Conservation (phyloP, 2,329 filamentous ascomycete species). For the Rachicladosporium sp. region DNA sequence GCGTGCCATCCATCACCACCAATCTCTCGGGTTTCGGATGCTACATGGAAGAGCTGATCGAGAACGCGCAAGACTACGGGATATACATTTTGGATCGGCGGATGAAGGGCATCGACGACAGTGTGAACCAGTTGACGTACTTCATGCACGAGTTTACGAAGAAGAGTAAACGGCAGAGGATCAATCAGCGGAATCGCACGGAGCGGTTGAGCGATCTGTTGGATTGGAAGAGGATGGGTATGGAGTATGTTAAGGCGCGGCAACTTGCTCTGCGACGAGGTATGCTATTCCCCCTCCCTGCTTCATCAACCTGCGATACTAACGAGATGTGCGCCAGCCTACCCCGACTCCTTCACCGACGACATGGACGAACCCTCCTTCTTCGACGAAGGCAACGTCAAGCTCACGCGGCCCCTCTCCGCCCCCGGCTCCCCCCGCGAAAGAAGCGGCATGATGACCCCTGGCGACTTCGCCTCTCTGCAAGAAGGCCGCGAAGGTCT, state of each 20-base stretch:
- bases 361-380: conserved; percentile 68
- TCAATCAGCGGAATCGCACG: conserved; percentile 96
- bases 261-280: conserved; percentile 75
- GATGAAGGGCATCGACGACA: conserved; percentile 91
- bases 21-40: conserved; percentile 96
- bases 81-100: conserved; percentile 98
- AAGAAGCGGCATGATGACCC: conserved; percentile 94
- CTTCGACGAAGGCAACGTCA: conserved; percentile 75
- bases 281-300: conserved; percentile 12
- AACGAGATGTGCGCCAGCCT: conserved; percentile 41
- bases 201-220: conserved; percentile 88
- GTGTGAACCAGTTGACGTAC: conserved; percentile 83
- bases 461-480: conserved; percentile 90
- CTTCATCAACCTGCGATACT: neutral
- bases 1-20: conserved; percentile 93
- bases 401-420: conserved; percentile 88
- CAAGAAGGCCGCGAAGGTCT: conserved; percentile 90
- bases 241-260: conserved; percentile 97
- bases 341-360: conserved; percentile 69
- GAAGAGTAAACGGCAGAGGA: conserved; percentile 91
- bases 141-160: conserved; percentile 89
- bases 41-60: conserved; percentile 98
- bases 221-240: conserved; percentile 98
- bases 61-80: conserved; percentile 94
- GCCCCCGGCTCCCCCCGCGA: conserved; percentile 88